phyloP scores from a whole-genome alignment of 148 eudicot genomes.

The Oxyria digyna region DNA sequence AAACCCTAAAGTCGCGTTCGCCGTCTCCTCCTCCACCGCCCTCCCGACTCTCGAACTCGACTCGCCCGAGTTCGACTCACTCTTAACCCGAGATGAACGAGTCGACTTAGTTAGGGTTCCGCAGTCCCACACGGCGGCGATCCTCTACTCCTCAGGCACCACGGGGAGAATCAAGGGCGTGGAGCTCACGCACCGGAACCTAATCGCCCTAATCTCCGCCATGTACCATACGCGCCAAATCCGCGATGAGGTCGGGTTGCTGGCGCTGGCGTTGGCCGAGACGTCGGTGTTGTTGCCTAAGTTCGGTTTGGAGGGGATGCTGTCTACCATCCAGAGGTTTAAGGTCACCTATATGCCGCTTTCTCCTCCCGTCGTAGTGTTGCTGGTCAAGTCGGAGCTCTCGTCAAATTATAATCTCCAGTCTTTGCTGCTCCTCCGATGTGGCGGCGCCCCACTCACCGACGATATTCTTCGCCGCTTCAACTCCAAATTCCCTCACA shows the following conservation, averaged over 20 bases:
- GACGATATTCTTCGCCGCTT: constrained; percentile 50
- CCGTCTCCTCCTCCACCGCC: constrained; percentile 8
- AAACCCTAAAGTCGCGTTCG: constrained; percentile 16
- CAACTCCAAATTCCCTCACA: constrained; percentile 51
- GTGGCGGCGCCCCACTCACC: constrained; percentile 91
- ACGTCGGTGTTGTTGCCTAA: constrained; percentile 54
- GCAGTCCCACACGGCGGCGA: constrained; percentile 24
- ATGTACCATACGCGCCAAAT: neutral
- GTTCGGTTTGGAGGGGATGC: constrained; percentile 65
- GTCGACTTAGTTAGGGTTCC: neutral
- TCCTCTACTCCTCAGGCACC: constrained; percentile 33
- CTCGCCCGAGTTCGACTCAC: constrained; percentile 21
- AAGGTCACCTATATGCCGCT: constrained; percentile 60
- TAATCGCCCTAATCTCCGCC: constrained; percentile 10
- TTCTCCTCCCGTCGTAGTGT: constrained; percentile 84
- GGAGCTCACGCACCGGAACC: constrained; percentile 24
- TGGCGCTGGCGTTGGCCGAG: constrained; percentile 48
- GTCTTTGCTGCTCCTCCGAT: constrained; percentile 41
- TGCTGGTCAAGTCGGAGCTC: constrained; percentile 58
- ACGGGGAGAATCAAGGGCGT: constrained; percentile 29
- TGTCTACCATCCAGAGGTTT: constrained; percentile 56
- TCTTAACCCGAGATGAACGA: neutral
- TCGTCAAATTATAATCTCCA: constrained; percentile 49
- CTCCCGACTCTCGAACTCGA: constrained; percentile 12
- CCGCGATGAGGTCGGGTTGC: constrained; percentile 30